Conservation (phyloP, 164 flowering plant species). For the Liquidambar formosana region DNA sequence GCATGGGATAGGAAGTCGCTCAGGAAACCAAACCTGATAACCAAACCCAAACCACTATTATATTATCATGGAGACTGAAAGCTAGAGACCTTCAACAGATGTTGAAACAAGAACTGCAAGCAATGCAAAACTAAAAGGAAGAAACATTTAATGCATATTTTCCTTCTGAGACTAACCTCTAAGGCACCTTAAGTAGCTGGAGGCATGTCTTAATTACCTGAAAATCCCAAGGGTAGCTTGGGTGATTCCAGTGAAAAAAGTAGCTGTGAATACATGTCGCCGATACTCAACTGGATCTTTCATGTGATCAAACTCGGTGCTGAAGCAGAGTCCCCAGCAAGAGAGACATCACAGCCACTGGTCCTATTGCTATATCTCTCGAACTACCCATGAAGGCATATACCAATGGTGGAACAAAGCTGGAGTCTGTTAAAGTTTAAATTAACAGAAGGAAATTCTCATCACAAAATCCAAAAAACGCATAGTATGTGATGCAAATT, state of each 20-base stretch:
- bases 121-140: not conserved
- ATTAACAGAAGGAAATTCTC: conserved; percentile 8
- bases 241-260: conserved; percentile 90
- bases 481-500: not conserved
- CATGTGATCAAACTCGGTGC: conserved; percentile 59
- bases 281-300: conserved; percentile 49
- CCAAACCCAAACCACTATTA: not conserved
- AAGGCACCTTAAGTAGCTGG: no score
- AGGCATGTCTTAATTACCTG: conserved; percentile 50
- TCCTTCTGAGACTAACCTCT: not conserved
- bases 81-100: no score
- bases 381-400: conserved; percentile 98
- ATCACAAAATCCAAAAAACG: not conserved
- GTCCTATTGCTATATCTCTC: conserved; percentile 96
- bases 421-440: conserved; percentile 56
- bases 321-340: conserved; percentile 75
- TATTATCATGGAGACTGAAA: not conserved
- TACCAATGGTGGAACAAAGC: conserved; percentile 93
- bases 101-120: no score
- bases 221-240: conserved; percentile 83
- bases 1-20: conserved; percentile 96
- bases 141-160: not conserved
- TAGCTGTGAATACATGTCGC: conserved; percentile 89
- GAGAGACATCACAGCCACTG: conserved; percentile 93
- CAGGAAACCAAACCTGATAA: conserved; percentile 80